These are phyloP conservation scores for Melaleuca alternifolia DNA, from an alignment of 345 rosid genomes.

Conservation along the genomic window DNA sequence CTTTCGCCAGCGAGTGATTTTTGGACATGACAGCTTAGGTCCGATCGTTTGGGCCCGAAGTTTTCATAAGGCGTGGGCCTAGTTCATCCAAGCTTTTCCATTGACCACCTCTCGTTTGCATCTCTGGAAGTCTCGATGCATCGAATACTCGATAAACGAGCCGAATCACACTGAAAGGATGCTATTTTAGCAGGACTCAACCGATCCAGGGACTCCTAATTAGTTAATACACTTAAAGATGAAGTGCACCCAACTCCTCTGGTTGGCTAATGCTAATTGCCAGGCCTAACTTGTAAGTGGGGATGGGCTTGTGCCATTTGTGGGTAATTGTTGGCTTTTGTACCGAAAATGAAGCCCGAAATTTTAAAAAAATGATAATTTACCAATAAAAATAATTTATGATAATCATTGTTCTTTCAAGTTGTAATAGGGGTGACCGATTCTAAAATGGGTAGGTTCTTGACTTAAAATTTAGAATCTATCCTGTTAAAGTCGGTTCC, in stretches of 20 bases:
- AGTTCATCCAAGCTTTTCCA: neutral
- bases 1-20: neutral
- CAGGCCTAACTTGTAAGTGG: neutral
- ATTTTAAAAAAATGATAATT: neutral
- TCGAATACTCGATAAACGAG: neutral
- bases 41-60: neutral
- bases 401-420: neutral
- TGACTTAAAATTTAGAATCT: neutral
- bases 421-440: neutral
- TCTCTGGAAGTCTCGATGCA: neutral
- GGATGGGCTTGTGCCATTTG: neutral
- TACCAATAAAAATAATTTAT: neutral
- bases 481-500: neutral
- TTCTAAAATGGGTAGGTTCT: neutral
- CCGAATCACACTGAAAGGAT: neutral
- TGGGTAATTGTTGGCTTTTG: neutral
- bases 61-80: neutral
- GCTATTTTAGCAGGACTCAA: neutral
- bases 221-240: neutral
- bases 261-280: neutral
- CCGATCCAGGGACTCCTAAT: neutral
- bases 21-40: neutral
- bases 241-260: neutral
- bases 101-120: neutral
- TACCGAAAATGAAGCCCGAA: neutral